Base-by-base conservation (phyloP, 345 rosid genomes). In the Acer saccharum region DNA sequence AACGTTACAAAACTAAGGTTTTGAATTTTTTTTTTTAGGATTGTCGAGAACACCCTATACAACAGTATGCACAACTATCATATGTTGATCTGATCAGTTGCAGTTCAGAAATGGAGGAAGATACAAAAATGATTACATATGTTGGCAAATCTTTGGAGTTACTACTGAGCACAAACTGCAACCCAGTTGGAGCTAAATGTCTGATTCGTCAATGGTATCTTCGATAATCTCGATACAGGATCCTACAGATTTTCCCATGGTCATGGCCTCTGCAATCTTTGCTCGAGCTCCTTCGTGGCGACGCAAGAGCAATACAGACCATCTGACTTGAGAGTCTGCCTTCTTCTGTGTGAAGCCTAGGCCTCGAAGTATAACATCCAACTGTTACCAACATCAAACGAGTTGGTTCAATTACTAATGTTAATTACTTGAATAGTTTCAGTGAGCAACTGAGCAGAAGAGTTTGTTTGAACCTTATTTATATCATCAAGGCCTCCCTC, bases 401-500 rank as follows among this genome's bases (percentile, higher is more conserved):
- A 39, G 48, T 3, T 44, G 27, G 32, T 3, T 35, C 46, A 39
- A 17, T 25, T 32, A 68, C 44, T 63, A 29, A 23, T 32, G 32
- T 68, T 20, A 20, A 69, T 29, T 60, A 41, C 10, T 21, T 46
- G 58, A 61, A 46, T 32, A 43, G 65, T 67, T 69, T 64, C 23
- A 25, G 46, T 35, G 43, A 52, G 25, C 55, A 39, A 65, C 41
- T 78, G n/a, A 55, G 72, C 18, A 75, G 41, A 60, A 60, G 54
- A 16, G 48, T 32, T 7, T 1, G 1, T 55, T 27, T 20, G 6
- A 63, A 93, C 99, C 99, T 92, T 82, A 82, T 89, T 90, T 74
- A 91, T 88, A 83, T 95, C 98, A 41, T 89, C 90, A 67, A 93
- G 93, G 76, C 98, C 98, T 13, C 98, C 97, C 86, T 91, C 98